Evolutionary conservation across 208 protist species (phyloP), one percentile per base, ranked within the genome.

Genomic region (Trypanosoma boissoni): DNA sequence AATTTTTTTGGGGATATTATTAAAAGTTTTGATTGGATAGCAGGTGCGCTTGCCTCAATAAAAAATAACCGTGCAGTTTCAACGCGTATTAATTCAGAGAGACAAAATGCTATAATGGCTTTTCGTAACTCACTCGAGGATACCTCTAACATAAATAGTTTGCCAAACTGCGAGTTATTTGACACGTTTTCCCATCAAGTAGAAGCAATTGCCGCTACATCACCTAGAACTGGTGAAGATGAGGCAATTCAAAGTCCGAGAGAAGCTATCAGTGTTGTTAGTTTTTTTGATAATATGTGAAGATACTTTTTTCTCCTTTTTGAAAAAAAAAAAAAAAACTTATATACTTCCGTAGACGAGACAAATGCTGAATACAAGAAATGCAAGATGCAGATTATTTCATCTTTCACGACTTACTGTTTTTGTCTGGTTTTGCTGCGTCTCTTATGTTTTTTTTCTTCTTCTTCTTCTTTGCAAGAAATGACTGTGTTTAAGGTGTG

Each of bases 61-160:
- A 90, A 90, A 58, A 86, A 84, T 48, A 56, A 68, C 9, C 76
- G 83, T 56, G 72, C 64, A 18, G 67, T 90, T 5, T 90, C 83
- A 0, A 68, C 67, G 34, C 45, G 71, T 20, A 72, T 90, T 16
- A 78, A 72, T 8, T 62, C 62, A n/a, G 83, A 86, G 28, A 89
- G 86, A 43, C 56, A 57, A 27, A 49, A 41, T 42, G 54, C 64
- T 31, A 34, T 20, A 20, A 20, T 34, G 12, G 16, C 12, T 28
- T 14, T 16, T 1, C 26, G 44, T 14, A 10, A 8, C 10, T 3
- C 21, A 45, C 18, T 57, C n/a, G 18, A 41, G 18, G 18, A 0
- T 8, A 27, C 41, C 6, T 23, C n/a, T 44, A 41, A 3, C 23
- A 20, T 14, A 44, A 45, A 23, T 45, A 1, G 20, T 44, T 42